Evolutionary conservation across 352 stramenopile genomes (phyloP).

Genomic region (Hyaloperonospora brassicae): DNA sequence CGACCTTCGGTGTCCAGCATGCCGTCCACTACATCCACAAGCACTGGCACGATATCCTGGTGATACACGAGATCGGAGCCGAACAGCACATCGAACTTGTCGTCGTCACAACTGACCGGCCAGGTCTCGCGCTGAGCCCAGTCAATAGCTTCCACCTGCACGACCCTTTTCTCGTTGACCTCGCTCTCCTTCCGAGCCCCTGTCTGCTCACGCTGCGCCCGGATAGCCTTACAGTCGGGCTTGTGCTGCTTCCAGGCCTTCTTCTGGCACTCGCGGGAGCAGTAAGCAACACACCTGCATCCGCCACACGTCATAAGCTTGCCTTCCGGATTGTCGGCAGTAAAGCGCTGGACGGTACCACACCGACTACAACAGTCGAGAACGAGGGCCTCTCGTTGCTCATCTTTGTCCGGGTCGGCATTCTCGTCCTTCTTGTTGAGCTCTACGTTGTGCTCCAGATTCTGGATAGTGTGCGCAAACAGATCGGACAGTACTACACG

Average conservation of each 20-base stretch:
- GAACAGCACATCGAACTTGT: conserved; percentile 64
- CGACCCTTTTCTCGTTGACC: conserved; percentile 10
- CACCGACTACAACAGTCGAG: conserved; percentile 58
- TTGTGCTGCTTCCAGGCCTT: conserved; percentile 84
- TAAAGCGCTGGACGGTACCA: conserved; percentile 65
- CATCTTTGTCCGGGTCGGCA: conserved; percentile 14
- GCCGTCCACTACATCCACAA: conserved; percentile 72
- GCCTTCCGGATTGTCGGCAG: conserved; percentile 73
- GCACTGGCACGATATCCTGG: conserved; percentile 68
- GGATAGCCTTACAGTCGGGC: conserved; percentile 66
- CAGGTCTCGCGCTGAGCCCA: conserved; percentile 74
- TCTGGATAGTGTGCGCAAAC: conserved; percentile 75
- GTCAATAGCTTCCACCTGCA: conserved; percentile 72
- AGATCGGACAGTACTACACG: conserved; percentile 80
- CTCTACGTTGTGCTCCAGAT: conserved; percentile 71
- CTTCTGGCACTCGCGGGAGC: conserved; percentile 80
- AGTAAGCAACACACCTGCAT: conserved; percentile 73
- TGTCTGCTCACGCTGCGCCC: conserved; percentile 27
- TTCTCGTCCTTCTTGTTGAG: conserved; percentile 50
- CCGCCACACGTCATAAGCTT: conserved; percentile 81
- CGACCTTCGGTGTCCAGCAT: conserved; percentile 43
- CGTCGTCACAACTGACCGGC: conserved; percentile 29
- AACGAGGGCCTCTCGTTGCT: conserved; percentile 21
- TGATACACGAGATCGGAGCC: conserved; percentile 85
- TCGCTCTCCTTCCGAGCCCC: conserved; percentile 17